phyloP scores from a whole-genome alignment of 140 eudicot genomes.

The Oenanthe javanica region DNA sequence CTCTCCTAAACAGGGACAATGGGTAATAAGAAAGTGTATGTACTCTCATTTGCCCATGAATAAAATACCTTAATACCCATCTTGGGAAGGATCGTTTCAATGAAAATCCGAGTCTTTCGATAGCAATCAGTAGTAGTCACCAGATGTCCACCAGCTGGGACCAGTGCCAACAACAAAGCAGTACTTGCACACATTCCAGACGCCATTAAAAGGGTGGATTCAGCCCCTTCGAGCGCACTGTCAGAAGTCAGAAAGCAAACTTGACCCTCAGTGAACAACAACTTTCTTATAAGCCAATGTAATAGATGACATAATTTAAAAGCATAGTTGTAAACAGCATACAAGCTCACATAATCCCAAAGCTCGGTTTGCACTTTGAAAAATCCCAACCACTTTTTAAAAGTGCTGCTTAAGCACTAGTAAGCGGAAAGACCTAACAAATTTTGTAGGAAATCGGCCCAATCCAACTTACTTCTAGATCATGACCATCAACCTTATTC shows the following conservation, averaged over 20 bases:
- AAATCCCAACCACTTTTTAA: too few relatives aligned
- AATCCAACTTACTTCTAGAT: too few relatives aligned
- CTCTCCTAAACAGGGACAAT: too few relatives aligned
- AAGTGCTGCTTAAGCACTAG: too few relatives aligned
- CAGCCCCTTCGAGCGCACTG: constrained; percentile 98
- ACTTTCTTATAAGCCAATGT: neutral
- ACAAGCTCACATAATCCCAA: neutral
- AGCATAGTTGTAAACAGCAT: neutral
- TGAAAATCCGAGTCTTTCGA: constrained; percentile 75
- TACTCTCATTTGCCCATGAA: too few relatives aligned
- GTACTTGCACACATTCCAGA: constrained; percentile 99
- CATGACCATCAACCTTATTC: too few relatives aligned
- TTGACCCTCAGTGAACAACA: neutral
- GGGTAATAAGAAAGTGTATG: neutral
- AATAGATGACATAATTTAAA: neutral
- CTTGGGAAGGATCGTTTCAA: constrained; percentile 76
- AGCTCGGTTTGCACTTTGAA: neutral
- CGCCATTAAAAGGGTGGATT: constrained; percentile 72
- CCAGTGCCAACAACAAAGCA: constrained; percentile 69
- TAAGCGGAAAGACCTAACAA: too few relatives aligned
- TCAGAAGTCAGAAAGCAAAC: neutral
- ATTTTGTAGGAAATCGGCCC: too few relatives aligned
- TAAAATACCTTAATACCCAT: constrained; percentile 78
- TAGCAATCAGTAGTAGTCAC: constrained; percentile 92
- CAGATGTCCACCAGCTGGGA: constrained; percentile 93